Evolutionary conservation across 1,284 basidiomycete species (phyloP), one percentile per base, ranked within the genome.

Genomic region (Pholiota adiposa): DNA sequence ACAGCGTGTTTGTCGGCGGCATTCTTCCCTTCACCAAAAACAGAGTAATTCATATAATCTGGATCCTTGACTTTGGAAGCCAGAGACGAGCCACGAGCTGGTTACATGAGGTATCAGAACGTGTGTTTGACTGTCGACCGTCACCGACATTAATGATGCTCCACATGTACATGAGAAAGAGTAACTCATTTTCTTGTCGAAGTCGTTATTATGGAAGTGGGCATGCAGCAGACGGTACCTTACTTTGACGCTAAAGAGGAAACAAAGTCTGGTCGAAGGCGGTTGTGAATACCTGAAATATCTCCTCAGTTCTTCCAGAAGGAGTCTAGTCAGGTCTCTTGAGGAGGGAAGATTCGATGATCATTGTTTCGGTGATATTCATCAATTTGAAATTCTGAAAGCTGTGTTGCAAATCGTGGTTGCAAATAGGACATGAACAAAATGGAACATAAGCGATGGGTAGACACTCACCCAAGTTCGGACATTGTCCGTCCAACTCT

Each of bases 121-220:
- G 44, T 41, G 8, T 11, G 29, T 19, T 46, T 46, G 44, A n/a
- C 44, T 46, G 44, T 46, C 52, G 40, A 33, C 43, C 53, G 57
- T 54, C 38, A 3, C 21, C 56, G 56, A 44, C 49, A 50, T 58
- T 59, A 66, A 57, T 66, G 65, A 67, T 67, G 65, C 65, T 67
- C 65, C 65, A 65, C 65, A 63, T 63, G n/a, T n/a, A n/a, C 62
- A 63, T 50, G 51, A 53, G 48, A 49, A 55, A 41, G 21, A 25
- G 27, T 33, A 18, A 34, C 23, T 23, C 19, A 34, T 46, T 31
- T 16, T 23, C 7, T 29, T 18, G 41, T 43, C 27, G 38, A 43
- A 40, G 34, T 36, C 46, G 21, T 11, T n/a, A 33, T 55, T 31
- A 41, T 40, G 25, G 23, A 18, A 12, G 25, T 41, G 31, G 29